Conservation (phyloP, 164 flowering plant species). For the Umbilicus rupestris region DNA sequence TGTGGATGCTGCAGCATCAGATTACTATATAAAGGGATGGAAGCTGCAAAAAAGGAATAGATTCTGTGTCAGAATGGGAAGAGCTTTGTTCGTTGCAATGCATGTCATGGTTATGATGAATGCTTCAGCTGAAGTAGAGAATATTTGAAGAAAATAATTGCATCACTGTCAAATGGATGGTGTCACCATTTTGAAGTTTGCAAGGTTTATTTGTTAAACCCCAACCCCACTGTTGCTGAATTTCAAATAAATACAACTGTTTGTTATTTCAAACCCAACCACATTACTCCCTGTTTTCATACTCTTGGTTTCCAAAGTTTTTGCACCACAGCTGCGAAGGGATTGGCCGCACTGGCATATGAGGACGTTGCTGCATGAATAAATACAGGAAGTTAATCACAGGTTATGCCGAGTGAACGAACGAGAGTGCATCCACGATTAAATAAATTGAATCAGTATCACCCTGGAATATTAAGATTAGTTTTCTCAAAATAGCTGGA, state of each 20-base stretch:
- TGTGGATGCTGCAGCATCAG: no score
- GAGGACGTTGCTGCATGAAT: slow-evolving; percentile 81
- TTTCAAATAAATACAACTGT: neutral
- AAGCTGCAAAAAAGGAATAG: neutral
- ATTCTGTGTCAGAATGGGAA: no score
- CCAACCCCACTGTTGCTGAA: neutral
- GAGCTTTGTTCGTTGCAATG: neutral
- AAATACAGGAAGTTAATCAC: slow-evolving; percentile 2
- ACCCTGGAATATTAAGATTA: no score
- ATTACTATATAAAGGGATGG: no score
- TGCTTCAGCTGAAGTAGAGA: no score
- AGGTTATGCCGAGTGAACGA: neutral
- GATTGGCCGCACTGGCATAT: slow-evolving; percentile 78
- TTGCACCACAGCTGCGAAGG: slow-evolving; percentile 98
- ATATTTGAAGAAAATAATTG: no score
- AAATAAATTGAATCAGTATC: no score
- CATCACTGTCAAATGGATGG: neutral
- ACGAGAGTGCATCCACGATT: neutral
- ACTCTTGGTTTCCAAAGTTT: slow-evolving; percentile 81
- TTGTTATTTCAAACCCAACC: neutral
- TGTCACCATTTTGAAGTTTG: neutral
- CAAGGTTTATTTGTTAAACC: neutral
- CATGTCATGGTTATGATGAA: neutral
- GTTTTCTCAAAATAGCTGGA: neutral
- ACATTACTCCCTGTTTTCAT: slow-evolving; percentile 20